These are phyloP conservation scores for Candida mattraensis DNA, from an alignment of 805 yeast species.

Conservation along the genomic window DNA sequence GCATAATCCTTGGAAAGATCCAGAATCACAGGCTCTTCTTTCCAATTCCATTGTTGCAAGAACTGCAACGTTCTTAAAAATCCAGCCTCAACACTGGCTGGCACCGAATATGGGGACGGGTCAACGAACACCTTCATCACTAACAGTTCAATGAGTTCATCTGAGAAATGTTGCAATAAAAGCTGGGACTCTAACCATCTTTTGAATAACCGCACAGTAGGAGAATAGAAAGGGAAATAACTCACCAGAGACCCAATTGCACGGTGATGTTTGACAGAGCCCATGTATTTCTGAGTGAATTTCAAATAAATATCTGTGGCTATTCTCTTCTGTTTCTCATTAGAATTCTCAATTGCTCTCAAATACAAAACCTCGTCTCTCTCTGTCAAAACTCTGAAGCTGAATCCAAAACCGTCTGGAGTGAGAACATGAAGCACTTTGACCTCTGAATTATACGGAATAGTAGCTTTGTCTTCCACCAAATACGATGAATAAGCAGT, in stretches of 20 bases:
- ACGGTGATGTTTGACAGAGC: constrained; percentile 77
- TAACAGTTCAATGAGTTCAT: constrained; percentile 78
- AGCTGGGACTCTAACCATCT: constrained; percentile 87
- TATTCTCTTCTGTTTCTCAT: constrained; percentile 56
- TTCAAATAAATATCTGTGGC: constrained; percentile 62
- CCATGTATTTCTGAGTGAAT: constrained; percentile 65
- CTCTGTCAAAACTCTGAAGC: constrained; percentile 73
- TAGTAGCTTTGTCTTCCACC: constrained; percentile 59
- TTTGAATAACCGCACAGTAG: constrained; percentile 83
- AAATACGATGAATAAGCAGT: constrained; percentile 58
- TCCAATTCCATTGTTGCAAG: constrained; percentile 91
- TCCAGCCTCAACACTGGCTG: constrained; percentile 78
- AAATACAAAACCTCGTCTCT: constrained; percentile 75
- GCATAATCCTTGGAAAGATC: constrained; percentile 61
- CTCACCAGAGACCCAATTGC: constrained; percentile 69
- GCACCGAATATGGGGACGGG: constrained; percentile 79
- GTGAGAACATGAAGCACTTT: constrained; percentile 64
- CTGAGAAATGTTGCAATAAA: constrained; percentile 66
- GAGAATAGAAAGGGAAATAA: constrained; percentile 69
- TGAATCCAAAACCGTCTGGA: constrained; percentile 90
- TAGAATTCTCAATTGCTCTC: constrained; percentile 67
- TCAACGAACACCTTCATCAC: constrained; percentile 85
- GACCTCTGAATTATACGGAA: constrained; percentile 64
- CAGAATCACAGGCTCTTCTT: constrained; percentile 76
- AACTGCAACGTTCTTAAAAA: constrained; percentile 72